A percentile compares a stretch with the other conserved stretches of the same genome.
These are phyloP conservation scores for Hymenoscyphus linearis DNA, from an alignment of 2,329 filamentous ascomycete genomes.

Conservation along the genomic window DNA sequence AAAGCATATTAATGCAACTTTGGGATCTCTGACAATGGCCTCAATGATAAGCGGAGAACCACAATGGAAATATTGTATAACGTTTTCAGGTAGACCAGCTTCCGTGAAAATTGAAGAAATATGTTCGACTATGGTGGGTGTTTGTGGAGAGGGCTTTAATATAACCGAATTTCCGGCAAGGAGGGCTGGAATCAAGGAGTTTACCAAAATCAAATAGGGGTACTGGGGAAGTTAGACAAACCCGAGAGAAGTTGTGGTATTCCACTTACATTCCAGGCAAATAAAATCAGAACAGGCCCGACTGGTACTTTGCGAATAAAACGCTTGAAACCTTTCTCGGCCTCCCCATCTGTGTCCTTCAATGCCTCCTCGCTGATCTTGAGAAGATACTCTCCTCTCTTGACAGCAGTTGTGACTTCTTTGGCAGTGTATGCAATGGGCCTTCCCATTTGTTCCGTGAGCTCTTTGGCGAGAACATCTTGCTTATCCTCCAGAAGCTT, in stretches of 20 bases:
- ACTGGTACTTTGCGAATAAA: constrained; percentile 86
- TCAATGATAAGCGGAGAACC: constrained; percentile 75
- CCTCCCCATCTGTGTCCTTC: constrained; percentile 74
- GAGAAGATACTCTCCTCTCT: constrained; percentile 78
- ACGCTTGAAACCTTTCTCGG: constrained; percentile 82
- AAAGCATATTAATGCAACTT: constrained; percentile 80
- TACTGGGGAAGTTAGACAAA: constrained; percentile 52
- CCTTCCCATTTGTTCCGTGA: constrained; percentile 93
- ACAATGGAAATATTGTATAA: constrained; percentile 89
- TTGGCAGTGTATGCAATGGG: constrained; percentile 82
- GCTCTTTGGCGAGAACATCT: constrained; percentile 75
- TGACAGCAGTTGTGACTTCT: constrained; percentile 80
- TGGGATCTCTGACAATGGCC: constrained; percentile 69
- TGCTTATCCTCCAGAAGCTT: constrained; percentile 63
- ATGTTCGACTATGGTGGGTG: constrained; percentile 85
- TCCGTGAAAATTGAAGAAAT: constrained; percentile 70
- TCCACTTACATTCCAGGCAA: constrained; percentile 85
- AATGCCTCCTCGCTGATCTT: constrained; percentile 76
- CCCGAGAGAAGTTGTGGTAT: not conserved
- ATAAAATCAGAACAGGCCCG: constrained; percentile 82
- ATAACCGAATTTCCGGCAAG: constrained; percentile 88
- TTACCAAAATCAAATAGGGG: constrained; percentile 88
- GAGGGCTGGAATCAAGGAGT: constrained; percentile 87
- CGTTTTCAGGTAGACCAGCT: constrained; percentile 75
- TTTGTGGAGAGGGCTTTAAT: constrained; percentile 91